Evolutionary conservation across 2,329 filamentous ascomycete species (phyloP), one percentile per base, ranked within the genome.

Genomic region (Talaromyces sp.): DNA sequence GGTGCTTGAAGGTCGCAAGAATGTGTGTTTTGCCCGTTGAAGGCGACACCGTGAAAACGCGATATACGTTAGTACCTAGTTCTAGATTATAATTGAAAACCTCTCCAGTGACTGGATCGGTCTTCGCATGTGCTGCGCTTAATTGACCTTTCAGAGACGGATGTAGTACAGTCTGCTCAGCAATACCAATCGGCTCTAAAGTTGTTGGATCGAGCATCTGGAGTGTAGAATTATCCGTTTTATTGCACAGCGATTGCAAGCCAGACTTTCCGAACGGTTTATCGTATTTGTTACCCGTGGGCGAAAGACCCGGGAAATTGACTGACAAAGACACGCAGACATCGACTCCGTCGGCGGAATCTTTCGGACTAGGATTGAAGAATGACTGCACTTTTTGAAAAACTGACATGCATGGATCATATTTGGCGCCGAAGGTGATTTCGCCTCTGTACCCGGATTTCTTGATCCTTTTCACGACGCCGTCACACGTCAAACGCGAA

Each of bases 31-130:
- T 79, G 0, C 89, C 90, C 0, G 86, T 89, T 0, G 82, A 74
- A 0, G 87, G 85, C 19, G 84, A 88, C 2, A 87, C 85, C 1
- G 84, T 79, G 75, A 93, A 95, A 17, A 95, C 73, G 17, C 89
- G 87, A 73, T 94, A 95, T 0, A 82, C 86, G 0, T 72, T 73
- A 0, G 74, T 76, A 0, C 87, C 88, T 19, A 91, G 74, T 0
- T 87, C 83, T n/a, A 93, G 84, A 72, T 96, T 96, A 78, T 86
- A 94, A 77, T 95, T 96, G 82, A 86, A 94, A 7, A 91, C 73
- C 68, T 95, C 91, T 7, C 92, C 91, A 0, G 88, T 93, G 0
- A 78, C 75, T 0, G 89, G 90, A 73, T 95, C 91, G 0, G 85
- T 84, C 63, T 89, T 87, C 0, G 89, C 86, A 73, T 96, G 92